These are phyloP conservation scores for Hypsizygus ulmarius DNA, from an alignment of 1,284 basidiomycete species.

Conservation along the genomic window DNA sequence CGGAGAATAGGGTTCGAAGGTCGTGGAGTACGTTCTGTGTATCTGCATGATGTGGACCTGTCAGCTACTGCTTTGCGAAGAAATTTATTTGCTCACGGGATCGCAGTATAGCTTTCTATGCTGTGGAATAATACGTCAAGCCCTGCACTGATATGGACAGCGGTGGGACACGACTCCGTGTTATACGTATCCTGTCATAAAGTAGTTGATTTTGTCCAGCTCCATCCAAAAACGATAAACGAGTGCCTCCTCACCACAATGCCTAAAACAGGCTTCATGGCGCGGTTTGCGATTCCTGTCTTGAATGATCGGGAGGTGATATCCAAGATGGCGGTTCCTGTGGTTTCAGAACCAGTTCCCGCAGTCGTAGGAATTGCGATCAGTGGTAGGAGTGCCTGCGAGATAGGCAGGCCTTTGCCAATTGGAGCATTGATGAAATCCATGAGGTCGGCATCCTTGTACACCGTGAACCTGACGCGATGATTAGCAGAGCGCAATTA, in stretches of 20 bases:
- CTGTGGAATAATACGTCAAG: constrained; percentile 95
- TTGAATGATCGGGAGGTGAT: constrained; percentile 90
- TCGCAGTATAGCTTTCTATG: constrained; percentile 90
- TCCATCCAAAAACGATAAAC: neutral
- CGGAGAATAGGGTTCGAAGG: constrained; percentile 88
- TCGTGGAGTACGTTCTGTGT: constrained; percentile 85
- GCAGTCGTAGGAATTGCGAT: constrained; percentile 96
- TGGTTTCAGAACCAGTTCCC: constrained; percentile 97
- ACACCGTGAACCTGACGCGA: constrained; percentile 68
- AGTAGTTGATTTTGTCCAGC: neutral
- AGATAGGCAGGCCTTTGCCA: constrained; percentile 87
- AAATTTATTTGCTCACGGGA: constrained; percentile 54
- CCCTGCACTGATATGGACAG: constrained; percentile 89
- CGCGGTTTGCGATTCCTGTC: constrained; percentile 92
- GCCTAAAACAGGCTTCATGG: constrained; percentile 87
- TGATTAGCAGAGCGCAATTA: constrained; percentile 5
- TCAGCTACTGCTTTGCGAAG: constrained; percentile 5
- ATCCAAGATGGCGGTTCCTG: constrained; percentile 96
- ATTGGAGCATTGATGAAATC: constrained; percentile 98
- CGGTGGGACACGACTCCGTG: constrained; percentile 81
- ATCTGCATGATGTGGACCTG: constrained; percentile 43
- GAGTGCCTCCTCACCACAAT: constrained; percentile 52
- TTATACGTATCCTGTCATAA: constrained; percentile 70
- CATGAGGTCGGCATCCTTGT: constrained; percentile 88
- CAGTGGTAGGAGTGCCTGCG: constrained; percentile 74